Percentiles rank a stretch among this genome's conserved stretches.
phyloP scores from a whole-genome alignment of 129 eudicot species.

The Erigeron canadensis region DNA sequence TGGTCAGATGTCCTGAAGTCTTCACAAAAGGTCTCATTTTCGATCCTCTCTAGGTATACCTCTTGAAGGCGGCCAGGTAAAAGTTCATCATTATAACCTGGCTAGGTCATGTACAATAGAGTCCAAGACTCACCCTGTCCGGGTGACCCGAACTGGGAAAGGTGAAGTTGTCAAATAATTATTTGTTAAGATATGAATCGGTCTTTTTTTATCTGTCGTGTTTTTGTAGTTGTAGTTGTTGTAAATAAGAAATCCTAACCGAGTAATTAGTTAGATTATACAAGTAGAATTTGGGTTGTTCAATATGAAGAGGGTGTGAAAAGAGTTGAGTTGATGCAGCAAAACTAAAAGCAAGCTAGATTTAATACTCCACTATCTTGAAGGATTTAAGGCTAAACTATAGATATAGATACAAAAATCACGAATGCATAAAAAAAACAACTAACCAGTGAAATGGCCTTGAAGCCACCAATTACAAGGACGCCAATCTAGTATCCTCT shows the following conservation, averaged over 20 bases:
- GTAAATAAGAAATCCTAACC: not conserved
- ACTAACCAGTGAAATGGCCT: slow-evolving; percentile 61
- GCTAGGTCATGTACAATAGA: too few relatives aligned
- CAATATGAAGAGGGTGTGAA: not conserved
- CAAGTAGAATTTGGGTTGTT: not conserved
- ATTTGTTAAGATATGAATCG: too few relatives aligned
- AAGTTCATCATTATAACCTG: too few relatives aligned
- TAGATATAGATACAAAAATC: not conserved
- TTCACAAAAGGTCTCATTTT: too few relatives aligned
- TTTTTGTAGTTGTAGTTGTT: not conserved
- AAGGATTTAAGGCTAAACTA: not conserved
- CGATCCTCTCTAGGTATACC: too few relatives aligned
- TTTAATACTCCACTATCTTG: not conserved
- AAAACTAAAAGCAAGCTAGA: slow-evolving; percentile 15
- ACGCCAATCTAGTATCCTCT: slow-evolving; percentile 63
- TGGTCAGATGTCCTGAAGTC: too few relatives aligned
- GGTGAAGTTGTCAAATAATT: too few relatives aligned
- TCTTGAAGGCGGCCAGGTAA: too few relatives aligned
- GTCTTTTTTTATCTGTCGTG: too few relatives aligned
- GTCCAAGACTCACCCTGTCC: too few relatives aligned
- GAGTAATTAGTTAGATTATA: not conserved
- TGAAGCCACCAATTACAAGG: slow-evolving; percentile 94
- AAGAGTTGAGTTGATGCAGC: slow-evolving; percentile 1
- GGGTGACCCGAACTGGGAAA: too few relatives aligned
- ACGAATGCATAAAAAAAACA: not conserved